These are phyloP conservation scores for Stagonosporopsis rhizophila DNA, from an alignment of 2,329 filamentous ascomycete genomes.

Conservation along the genomic window DNA sequence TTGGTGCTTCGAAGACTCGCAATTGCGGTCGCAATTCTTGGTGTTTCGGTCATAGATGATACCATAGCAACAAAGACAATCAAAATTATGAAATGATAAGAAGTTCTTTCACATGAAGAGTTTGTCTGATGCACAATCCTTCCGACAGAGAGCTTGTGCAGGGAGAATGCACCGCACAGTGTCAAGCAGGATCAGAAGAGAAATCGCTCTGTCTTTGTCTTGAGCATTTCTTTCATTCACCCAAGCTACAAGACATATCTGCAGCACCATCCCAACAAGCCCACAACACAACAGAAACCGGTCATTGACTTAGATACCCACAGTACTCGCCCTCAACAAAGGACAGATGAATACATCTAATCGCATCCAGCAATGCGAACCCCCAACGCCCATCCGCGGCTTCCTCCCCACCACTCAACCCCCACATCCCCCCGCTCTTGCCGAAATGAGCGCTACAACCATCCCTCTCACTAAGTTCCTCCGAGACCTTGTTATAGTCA, in stretches of 20 bases:
- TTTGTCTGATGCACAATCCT: not conserved
- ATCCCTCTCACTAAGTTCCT: no score
- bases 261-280: not conserved
- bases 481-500: no score
- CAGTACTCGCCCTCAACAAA: no score
- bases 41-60: constrained; percentile 18
- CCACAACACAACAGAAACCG: not conserved
- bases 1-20: constrained; percentile 1
- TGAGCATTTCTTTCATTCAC: no score
- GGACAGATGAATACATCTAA: no score
- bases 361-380: no score
- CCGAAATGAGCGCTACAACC: no score
- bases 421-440: no score
- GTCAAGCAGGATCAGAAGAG: not conserved
- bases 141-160: not conserved
- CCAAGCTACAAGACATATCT: not conserved
- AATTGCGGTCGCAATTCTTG: not conserved
- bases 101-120: not conserved
- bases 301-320: not conserved
- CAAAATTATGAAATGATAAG: not conserved
- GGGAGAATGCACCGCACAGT: not conserved
- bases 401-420: no score
- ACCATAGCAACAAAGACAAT: constrained; percentile 13
- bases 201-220: no score
- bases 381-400: no score